Evolutionary conservation across 2,329 filamentous ascomycete species (phyloP).

Genomic region (Tolypocladium tropicale): DNA sequence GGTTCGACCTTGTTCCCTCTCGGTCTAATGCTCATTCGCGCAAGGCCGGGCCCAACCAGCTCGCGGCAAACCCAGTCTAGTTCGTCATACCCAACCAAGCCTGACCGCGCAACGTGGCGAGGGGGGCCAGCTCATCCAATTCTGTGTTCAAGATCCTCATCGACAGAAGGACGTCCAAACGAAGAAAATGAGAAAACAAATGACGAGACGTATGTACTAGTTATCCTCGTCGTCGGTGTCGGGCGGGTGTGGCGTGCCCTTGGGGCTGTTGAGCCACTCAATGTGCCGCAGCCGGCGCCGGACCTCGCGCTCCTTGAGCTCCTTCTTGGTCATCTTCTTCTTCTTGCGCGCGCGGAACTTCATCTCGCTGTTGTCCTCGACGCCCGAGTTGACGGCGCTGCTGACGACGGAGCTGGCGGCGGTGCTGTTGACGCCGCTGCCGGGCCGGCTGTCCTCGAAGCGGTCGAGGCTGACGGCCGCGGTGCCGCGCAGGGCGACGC

Average conservation of each 20-base stretch:
- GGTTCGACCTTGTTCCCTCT: not conserved
- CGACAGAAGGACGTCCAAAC: not conserved
- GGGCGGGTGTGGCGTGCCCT: slow-evolving; percentile 67
- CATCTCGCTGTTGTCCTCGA: slow-evolving; percentile 67
- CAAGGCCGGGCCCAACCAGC: not conserved
- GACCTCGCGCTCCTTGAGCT: slow-evolving; percentile 87
- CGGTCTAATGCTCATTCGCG: not conserved
- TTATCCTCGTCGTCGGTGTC: slow-evolving; percentile 69
- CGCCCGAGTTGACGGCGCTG: slow-evolving; percentile 44
- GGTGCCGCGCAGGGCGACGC: slow-evolving; percentile 74
- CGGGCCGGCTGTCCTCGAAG: slow-evolving; percentile 74
- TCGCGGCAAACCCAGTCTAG: not conserved
- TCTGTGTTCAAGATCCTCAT: not conserved
- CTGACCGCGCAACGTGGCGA: not conserved
- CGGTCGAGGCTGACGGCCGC: slow-evolving; percentile 65
- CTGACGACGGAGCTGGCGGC: slow-evolving; percentile 49
- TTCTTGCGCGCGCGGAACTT: slow-evolving; percentile 89
- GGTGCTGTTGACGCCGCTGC: slow-evolving; percentile 42
- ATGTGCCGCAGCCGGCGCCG: slow-evolving; percentile 79
- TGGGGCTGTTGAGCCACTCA: slow-evolving; percentile 73
- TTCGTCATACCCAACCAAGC: too few relatives aligned
- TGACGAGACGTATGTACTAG: slow-evolving; percentile 1
- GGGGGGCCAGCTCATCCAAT: not conserved
- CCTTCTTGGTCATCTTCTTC: slow-evolving; percentile 98
- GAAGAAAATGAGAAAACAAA: too few relatives aligned